Evolutionary conservation across 2,329 filamentous ascomycete species (phyloP).

Genomic region (Cyphellophora europaea): DNA sequence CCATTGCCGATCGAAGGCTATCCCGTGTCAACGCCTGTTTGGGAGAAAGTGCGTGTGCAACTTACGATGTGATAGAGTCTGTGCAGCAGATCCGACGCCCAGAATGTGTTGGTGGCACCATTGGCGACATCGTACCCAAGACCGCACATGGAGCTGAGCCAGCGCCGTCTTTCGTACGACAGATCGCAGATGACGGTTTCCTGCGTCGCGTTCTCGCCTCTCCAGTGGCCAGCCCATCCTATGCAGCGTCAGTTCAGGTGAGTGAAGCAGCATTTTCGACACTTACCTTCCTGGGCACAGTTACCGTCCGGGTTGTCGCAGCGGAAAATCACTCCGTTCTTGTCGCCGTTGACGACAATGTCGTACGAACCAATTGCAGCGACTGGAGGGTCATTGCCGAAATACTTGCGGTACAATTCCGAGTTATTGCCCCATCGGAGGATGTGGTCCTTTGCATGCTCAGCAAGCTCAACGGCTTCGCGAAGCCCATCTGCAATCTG

Average conservation of each 20-base stretch:
- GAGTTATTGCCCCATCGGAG: conserved; percentile 43
- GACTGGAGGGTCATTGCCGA: conserved; percentile 50
- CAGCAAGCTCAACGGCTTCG: conserved; percentile 49
- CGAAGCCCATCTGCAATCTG: conserved; percentile 49
- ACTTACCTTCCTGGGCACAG: conserved; percentile 42
- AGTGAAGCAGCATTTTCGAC: not conserved
- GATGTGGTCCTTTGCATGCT: conserved; percentile 53
- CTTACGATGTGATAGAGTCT: conserved; percentile 51
- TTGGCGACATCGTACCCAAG: conserved; percentile 53
- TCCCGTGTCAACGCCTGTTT: too few species aligned
- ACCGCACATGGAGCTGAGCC: conserved; percentile 51
- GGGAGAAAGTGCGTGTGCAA: too few species aligned
- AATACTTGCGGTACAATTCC: conserved; percentile 56
- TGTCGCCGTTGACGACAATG: conserved; percentile 49
- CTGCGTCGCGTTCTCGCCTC: conserved; percentile 52
- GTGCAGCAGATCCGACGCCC: conserved; percentile 58
- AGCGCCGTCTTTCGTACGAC: conserved; percentile 49
- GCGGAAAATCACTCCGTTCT: conserved; percentile 50
- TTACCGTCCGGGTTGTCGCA: conserved; percentile 62
- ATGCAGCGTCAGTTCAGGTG: conserved; percentile 1
- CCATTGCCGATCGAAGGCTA: conserved; percentile 49
- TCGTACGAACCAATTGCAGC: conserved; percentile 55
- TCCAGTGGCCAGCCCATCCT: conserved; percentile 62
- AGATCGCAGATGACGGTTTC: conserved; percentile 62
- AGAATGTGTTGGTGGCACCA: conserved; percentile 51